These are phyloP conservation scores for Cercospora brassicicola DNA, from an alignment of 2,329 filamentous ascomycete genomes.

Conservation along the genomic window DNA sequence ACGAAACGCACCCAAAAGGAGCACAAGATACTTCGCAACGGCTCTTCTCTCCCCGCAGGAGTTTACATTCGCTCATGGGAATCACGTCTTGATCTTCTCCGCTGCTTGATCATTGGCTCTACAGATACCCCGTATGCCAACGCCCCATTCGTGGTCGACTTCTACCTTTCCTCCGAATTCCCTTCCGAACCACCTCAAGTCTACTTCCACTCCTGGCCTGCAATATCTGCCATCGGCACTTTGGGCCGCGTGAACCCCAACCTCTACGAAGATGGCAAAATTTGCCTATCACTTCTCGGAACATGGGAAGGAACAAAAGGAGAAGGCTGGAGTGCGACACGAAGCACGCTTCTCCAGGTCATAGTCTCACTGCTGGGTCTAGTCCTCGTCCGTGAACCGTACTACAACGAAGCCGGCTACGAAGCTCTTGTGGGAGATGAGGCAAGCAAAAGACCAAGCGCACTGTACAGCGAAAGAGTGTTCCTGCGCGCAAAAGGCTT, in stretches of 20 bases:
- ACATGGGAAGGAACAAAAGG: constrained; percentile 59
- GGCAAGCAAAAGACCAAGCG: constrained; percentile 30
- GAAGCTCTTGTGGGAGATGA: constrained; percentile 47
- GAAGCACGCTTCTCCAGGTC: constrained; percentile 57
- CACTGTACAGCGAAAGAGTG: constrained; percentile 36
- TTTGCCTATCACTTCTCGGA: constrained; percentile 60
- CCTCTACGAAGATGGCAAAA: constrained; percentile 62
- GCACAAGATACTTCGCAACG: constrained; percentile 55
- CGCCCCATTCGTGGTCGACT: constrained; percentile 62
- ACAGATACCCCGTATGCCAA: constrained; percentile 61
- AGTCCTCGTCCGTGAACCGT: constrained; percentile 58
- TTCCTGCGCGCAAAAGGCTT: constrained; percentile 31
- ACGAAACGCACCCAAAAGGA: constrained; percentile 58
- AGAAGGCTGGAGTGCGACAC: constrained; percentile 55
- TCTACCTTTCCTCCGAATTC: constrained; percentile 53
- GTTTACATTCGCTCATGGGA: constrained; percentile 63
- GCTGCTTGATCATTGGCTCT: constrained; percentile 60
- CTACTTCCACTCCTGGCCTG: constrained; percentile 60
- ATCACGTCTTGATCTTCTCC: constrained; percentile 58
- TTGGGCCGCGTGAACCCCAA: constrained; percentile 56
- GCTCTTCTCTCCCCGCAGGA: constrained; percentile 52
- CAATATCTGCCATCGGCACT: constrained; percentile 34
- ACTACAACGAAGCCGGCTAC: constrained; percentile 65
- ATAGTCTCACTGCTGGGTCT: constrained; percentile 34
- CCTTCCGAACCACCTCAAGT: constrained; percentile 55